Base-by-base conservation (phyloP, 169 alveolate species). In the Plasmodium relictum region DNA sequence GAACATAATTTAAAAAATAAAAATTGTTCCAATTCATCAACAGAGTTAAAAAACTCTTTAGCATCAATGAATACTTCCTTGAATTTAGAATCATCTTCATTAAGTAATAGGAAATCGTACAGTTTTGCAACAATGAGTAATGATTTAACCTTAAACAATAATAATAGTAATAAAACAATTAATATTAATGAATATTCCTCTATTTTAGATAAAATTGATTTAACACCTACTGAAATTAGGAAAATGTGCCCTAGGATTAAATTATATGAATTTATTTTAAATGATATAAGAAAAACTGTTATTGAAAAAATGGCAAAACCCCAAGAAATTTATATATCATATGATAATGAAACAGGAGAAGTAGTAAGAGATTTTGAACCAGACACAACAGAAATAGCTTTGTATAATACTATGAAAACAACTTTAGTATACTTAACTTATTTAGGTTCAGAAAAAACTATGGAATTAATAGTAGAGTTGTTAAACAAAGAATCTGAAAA, bases 291-390 rank as follows among this genome's bases (percentile, higher is more conserved):
- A 72, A 83, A 70, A 31, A 83, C 86, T 6, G 85, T 97, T 44
- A 96, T 98, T 0, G 93, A 93, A 72, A 92, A 96, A 56, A 98
- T 98, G 99, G 99, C 99, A 26, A 98, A 97, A 88, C 99, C 99
- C 20, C 97, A 97, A 87, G 99, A 98, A 96, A 93, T 96, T 22
- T 94, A 93, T 44, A 95, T 97, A 6, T 97, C 96, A 71, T 95
- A 95, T 83, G 98, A 97, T 52, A 92, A 97, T 39, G 98, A 97
- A 72, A 93, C 98, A 6, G 97, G 98, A 10, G 98, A 96, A 66
- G 97, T 97, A 37, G 96, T 97, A 26, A 73, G 98, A 72, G 95
- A 98, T 94, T 72, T 93, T 94, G 88, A 95, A 88, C 94, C 95
- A 14, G 98, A 98, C 88, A 97, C 99, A 5, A 99, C 98, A 24